These are phyloP conservation scores for Scytalidium sp. DNA, from an alignment of 2,329 filamentous ascomycete species.

Conservation along the genomic window DNA sequence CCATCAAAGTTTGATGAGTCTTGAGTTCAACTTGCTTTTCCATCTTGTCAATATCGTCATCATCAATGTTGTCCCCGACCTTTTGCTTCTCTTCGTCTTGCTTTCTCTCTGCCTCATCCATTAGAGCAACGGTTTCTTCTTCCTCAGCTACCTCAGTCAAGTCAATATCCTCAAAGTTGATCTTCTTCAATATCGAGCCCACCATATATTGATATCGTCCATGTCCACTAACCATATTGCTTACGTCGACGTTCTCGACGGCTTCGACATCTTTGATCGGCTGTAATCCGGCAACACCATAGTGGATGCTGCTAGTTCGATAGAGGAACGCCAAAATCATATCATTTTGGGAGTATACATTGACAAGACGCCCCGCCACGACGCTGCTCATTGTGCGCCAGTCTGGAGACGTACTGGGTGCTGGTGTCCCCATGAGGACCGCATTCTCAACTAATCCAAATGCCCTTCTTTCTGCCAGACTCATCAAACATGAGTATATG, in stretches of 20 bases:
- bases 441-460: constrained; percentile 84
- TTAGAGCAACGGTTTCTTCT: constrained; percentile 37
- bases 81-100: constrained; percentile 22
- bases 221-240: constrained; percentile 65
- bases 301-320: constrained; percentile 75
- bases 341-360: constrained; percentile 85
- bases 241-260: constrained; percentile 59
- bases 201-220: constrained; percentile 67
- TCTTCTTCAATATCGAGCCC: constrained; percentile 62
- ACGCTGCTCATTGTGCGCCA: constrained; percentile 78
- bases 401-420: constrained; percentile 66
- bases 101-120: constrained; percentile 41
- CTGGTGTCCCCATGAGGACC: constrained; percentile 77
- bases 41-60: constrained; percentile 30
- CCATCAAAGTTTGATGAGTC: constrained; percentile 19
- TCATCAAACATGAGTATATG: constrained; percentile 78
- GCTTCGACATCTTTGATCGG: constrained; percentile 65
- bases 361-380: constrained; percentile 78
- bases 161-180: constrained; percentile 58
- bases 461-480: constrained; percentile 71
- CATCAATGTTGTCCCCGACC: constrained; percentile 20
- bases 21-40: constrained; percentile 23
- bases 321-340: constrained; percentile 86
- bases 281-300: constrained; percentile 82
- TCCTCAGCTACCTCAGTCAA: constrained; percentile 43